Conservation (phyloP, 2,329 filamentous ascomycete species). For the Spiromastix sp. region DNA sequence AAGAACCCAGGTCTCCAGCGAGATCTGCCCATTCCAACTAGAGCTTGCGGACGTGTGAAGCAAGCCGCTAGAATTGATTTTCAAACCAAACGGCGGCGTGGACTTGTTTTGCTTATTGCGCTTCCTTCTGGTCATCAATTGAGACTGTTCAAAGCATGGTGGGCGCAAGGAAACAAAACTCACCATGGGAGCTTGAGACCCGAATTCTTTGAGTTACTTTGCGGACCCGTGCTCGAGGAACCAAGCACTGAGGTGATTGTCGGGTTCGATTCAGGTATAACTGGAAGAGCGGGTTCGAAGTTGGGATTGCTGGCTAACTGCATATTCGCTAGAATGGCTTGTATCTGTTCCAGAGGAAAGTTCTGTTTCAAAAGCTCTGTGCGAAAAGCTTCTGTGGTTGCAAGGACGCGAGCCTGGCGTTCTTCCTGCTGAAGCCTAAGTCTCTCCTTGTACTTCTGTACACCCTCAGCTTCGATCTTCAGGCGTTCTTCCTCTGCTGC, state of each 20-base stretch:
- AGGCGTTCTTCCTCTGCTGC: not conserved
- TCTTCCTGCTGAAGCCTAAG: constrained; percentile 1
- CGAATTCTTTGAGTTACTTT: not conserved
- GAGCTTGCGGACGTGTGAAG: not conserved
- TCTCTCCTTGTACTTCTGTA: constrained; percentile 5
- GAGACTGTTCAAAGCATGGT: not conserved
- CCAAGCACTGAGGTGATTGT: not conserved
- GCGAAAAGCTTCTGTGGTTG: constrained; percentile 2
- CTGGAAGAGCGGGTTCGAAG: too few relatives aligned
- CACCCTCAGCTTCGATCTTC: constrained; percentile 3
- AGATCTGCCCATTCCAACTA: not conserved
- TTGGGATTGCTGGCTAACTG: too few relatives aligned
- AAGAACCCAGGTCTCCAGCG: constrained; percentile 4
- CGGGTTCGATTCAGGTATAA: too few relatives aligned
- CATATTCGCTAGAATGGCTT: constrained; percentile 5
- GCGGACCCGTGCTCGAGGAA: not conserved
- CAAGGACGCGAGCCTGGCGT: not conserved
- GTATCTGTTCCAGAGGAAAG: constrained; percentile 2
- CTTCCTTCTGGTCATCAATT: not conserved
- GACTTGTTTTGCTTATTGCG: too few relatives aligned
- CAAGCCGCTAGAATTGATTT: not conserved
- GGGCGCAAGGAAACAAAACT: not conserved
- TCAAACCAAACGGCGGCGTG: too few relatives aligned
- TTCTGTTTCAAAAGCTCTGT: constrained; percentile 1
- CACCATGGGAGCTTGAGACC: not conserved